Conservation (phyloP, 352 stramenopile genomes). For the Globisporangium barbulae region DNA sequence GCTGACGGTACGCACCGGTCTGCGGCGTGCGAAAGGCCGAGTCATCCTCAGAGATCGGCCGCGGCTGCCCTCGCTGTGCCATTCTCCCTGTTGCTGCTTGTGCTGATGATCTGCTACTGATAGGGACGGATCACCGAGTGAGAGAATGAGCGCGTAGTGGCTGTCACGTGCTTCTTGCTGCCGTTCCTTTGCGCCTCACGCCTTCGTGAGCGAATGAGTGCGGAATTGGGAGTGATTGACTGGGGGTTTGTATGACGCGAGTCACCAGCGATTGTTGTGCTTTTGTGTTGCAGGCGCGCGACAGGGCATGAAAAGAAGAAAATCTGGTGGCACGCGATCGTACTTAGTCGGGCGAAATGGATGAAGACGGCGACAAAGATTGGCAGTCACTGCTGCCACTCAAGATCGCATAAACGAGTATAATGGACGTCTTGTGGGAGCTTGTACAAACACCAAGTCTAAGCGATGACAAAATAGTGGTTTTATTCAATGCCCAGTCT, state of each 20-base stretch:
- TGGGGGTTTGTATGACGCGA: slow-evolving; percentile 1
- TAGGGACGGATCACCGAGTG: not conserved
- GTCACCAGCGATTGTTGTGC: not conserved
- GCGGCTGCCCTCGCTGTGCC: slow-evolving; percentile 6
- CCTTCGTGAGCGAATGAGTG: no score
- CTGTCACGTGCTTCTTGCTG: no score
- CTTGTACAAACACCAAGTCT: no score
- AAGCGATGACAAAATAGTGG: no score
- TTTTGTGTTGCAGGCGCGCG: not conserved
- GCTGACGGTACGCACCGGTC: slow-evolving; percentile 16
- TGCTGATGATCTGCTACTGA: not conserved
- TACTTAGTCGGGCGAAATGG: slow-evolving; percentile 1
- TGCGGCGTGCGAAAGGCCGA: slow-evolving; percentile 17
- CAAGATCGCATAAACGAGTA: no score
- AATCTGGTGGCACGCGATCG: not conserved
- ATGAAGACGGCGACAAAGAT: not conserved
- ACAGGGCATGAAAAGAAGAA: not conserved
- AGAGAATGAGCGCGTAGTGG: no score
- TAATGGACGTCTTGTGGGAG: no score
- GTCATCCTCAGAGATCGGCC: slow-evolving; percentile 21
- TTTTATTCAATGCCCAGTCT: no score
- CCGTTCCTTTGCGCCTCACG: no score
- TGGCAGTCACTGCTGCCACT: no score
- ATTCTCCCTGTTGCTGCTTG: not conserved
- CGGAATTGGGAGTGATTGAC: not conserved